Percentiles rank a stretch among this genome's conserved stretches.
These are phyloP conservation scores for Penicillium sp. DNA, from an alignment of 2,329 filamentous ascomycete species.

Conservation along the genomic window DNA sequence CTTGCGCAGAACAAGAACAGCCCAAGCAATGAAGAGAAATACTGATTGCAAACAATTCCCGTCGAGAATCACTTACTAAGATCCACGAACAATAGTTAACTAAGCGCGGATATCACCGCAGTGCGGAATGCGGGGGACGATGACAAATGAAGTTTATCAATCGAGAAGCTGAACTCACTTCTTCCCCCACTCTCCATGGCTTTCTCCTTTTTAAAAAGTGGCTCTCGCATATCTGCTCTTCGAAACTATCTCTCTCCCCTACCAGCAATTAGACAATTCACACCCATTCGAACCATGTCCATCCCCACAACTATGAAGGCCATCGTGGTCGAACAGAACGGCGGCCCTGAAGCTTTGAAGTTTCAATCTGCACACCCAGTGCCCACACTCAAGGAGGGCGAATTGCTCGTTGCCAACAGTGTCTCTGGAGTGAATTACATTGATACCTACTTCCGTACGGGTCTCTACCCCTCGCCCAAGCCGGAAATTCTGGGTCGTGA, in stretches of 20 bases:
- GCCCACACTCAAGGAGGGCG: conserved; percentile 59
- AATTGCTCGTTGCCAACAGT: conserved; percentile 75
- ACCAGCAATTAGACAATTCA: conserved; percentile 4
- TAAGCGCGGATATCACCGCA: neutral
- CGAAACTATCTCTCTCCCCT: conserved; percentile 11
- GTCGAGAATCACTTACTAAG: too few species aligned
- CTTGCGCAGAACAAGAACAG: too few species aligned
- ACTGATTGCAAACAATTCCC: too few species aligned
- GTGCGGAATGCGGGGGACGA: conserved; percentile 15
- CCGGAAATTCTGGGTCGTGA: conserved; percentile 77
- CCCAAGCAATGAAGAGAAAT: conserved; percentile 8
- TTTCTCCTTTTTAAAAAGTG: conserved; percentile 7
- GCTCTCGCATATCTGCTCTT: conserved; percentile 13
- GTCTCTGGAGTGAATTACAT: conserved; percentile 82
- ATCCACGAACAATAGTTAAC: too few species aligned
- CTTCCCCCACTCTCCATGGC: neutral
- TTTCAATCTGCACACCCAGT: conserved; percentile 66
- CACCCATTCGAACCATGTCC: conserved; percentile 38
- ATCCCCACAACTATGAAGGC: conserved; percentile 66
- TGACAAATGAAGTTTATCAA: conserved; percentile 12
- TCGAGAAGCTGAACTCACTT: conserved; percentile 1
- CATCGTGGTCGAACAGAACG: conserved; percentile 65
- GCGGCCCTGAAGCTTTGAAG: conserved; percentile 65
- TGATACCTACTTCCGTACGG: conserved; percentile 84
- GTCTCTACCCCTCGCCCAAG: conserved; percentile 66